Conservation (phyloP, 1,139 yeast species). For the Pneumocystis canis region DNA sequence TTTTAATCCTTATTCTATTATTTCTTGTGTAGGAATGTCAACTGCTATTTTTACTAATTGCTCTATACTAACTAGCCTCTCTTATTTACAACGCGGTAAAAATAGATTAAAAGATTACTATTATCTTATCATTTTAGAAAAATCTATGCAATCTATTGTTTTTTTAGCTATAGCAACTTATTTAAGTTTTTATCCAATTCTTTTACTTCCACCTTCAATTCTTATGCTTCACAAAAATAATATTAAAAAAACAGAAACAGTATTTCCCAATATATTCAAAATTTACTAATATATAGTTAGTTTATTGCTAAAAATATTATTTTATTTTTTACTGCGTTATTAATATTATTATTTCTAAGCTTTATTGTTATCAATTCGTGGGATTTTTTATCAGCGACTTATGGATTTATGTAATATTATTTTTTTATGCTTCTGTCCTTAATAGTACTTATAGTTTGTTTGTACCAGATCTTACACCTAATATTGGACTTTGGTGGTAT, state of each 20-base stretch:
- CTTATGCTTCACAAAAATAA: conserved; percentile 19
- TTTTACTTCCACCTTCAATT: conserved; percentile 41
- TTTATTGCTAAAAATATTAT: conserved; percentile 10
- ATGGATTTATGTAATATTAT: conserved; percentile 33
- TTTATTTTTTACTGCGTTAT: conserved; percentile 26
- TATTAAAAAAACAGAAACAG: background rate
- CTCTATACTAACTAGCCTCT: conserved; percentile 39
- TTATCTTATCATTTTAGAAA: background rate
- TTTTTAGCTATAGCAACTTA: conserved; percentile 51
- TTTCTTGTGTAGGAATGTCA: conserved; percentile 57
- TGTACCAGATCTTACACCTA: conserved; percentile 61
- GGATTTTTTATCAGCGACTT: conserved; percentile 47
- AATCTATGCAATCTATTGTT: conserved; percentile 32
- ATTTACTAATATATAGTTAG: conserved; percentile 14
- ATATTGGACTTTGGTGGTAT: conserved; percentile 97
- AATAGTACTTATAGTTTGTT: conserved; percentile 23
- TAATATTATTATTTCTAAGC: conserved; percentile 20
- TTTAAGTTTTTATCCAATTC: conserved; percentile 47
- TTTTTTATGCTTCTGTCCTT: background rate
- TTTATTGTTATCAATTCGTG: conserved; percentile 33
- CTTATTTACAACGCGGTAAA: conserved; percentile 31
- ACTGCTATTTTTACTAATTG: conserved; percentile 49
- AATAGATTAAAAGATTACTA: conserved; percentile 12
- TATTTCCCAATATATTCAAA: conserved; percentile 11
- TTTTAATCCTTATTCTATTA: conserved; percentile 62